Conservation (phyloP, 2,329 filamentous ascomycete genomes). For the Diaporthe sp. region DNA sequence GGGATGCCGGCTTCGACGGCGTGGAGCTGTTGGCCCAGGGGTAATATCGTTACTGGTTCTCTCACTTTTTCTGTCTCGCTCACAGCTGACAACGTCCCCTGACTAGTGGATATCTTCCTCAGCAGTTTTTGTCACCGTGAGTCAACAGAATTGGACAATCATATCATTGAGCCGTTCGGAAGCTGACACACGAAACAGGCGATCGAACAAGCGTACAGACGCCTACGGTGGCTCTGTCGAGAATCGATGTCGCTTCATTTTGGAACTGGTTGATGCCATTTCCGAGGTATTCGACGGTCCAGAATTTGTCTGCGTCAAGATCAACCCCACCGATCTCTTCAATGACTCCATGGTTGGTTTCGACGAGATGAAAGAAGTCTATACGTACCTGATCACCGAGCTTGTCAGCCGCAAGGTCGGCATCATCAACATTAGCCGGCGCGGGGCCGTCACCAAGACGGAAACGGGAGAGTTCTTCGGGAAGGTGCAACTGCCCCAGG, state of each 20-base stretch:
- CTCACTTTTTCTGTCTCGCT: not conserved
- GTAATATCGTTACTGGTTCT: not conserved
- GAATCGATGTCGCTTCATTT: slow-evolving; percentile 61
- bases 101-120: slow-evolving; percentile 29
- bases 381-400: slow-evolving; percentile 60
- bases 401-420: slow-evolving; percentile 61
- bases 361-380: slow-evolving; percentile 46
- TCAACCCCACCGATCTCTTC: slow-evolving; percentile 63
- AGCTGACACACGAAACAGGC: slow-evolving; percentile 32
- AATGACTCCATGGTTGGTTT: slow-evolving; percentile 60
- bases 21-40: slow-evolving; percentile 51
- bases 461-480: not conserved
- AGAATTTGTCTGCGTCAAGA: slow-evolving; percentile 58
- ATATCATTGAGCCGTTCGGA: too few species aligned
- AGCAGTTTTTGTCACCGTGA: slow-evolving; percentile 36
- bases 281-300: not conserved
- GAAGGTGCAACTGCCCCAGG: not conserved
- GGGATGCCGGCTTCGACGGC: slow-evolving; percentile 62
- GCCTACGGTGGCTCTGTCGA: slow-evolving; percentile 64
- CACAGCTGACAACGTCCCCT: not conserved
- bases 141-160: not conserved
- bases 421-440: slow-evolving; percentile 59
- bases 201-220: slow-evolving; percentile 62
- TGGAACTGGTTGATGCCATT: slow-evolving; percentile 59
- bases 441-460: slow-evolving; percentile 7